Evolutionary conservation across 768 basidiomycete genomes (phyloP), one percentile per base, ranked within the genome.

Genomic region (Xerocomus spinulosus): DNA sequence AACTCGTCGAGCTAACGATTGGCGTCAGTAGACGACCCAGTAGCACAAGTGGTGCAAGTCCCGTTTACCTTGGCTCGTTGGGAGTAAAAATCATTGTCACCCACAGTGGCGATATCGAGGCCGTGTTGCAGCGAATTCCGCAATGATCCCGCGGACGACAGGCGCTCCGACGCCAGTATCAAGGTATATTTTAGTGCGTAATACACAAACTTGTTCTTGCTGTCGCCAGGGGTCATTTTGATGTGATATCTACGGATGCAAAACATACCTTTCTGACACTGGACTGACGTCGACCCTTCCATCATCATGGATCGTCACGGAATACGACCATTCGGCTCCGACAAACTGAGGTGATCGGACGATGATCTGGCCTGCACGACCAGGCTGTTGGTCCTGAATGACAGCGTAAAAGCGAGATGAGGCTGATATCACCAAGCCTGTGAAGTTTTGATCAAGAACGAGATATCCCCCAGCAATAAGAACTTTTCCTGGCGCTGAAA

Each of bases 51-150:
- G 5, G 10, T n/a, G 10, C 29, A 30, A 33, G 18, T 35, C 20
- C 42, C 34, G 41, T 33, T 62, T 47, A 90, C 94, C 76, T 89
- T 83, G 44, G 83, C 82, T 47, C 86, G 75, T 60, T 98, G 96
- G 4, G 94, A 96, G 70, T 99, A 98, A 59, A 98, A 99, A 65
- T 98, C 96, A 59, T 99, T 98, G 66, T 92, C 92, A 9, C 92
- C 95, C 23, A 85, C 80, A 55, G 97, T 87, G 32, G 79, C 80
- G 53, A 97, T 82, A 55, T 89, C 78, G 48, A 95, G 72, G 25
- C 82, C 86, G 13, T 64, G 58, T 3, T 70, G 62, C 5, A 91
- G 67, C 4, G 66, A 37, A 36, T 71, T 65, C 28, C 51, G 70
- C 64, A 56, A 81, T 55, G 38, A 50, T 44, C n/a, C 55, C 1